Evolutionary conservation across 1,139 yeast genomes (phyloP), one percentile per base, ranked within the genome.

Genomic region (Tardiomyces digboiensis): DNA sequence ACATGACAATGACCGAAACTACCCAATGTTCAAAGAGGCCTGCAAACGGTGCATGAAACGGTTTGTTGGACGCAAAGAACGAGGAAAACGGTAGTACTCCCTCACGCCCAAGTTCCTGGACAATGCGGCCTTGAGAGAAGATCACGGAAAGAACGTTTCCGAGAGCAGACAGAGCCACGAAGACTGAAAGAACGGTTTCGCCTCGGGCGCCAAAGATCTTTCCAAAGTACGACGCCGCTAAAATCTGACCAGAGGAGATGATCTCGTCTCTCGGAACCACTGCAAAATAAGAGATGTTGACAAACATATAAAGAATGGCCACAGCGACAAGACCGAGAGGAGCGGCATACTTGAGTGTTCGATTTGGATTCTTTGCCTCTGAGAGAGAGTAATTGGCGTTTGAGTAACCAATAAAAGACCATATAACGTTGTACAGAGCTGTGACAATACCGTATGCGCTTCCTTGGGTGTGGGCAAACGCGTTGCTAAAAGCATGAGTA

Each of bases 371-470:
- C 61, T 77, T 80, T 44, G 81, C 80, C 64, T 84, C 95, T 54
- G 88, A 85, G 47, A 84, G 70, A 12, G 93, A 93, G 58, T 84
- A 84, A 64, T 84, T 83, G 48, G 83, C 91, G 59, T 85, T 84
- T 23, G 65, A 59, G 51, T 62, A 62, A 10, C 66, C 66, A 41
- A 60, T 56, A 55, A 77, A 83, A 1, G 89, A 80, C 89, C 89
- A 83, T 58, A 83, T 83, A 48, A 83, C 86, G 56, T 82, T 82
- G 66, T 82, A 82, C 46, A 83, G 70, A 7, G 91, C 85, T 56
- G 79, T 82, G 48, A 82, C 91, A 42, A 82, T 72, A 49, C 91
- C 91, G 57, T 77, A 83, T 5, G 83, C 89, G 33, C 79, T 69
- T 7, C 47, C 50, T 14, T 20, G 16, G 40, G 73, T 60, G 14